These are phyloP conservation scores for Colletotrichum graminicola DNA, from an alignment of 2,329 filamentous ascomycete species.

Conservation along the genomic window DNA sequence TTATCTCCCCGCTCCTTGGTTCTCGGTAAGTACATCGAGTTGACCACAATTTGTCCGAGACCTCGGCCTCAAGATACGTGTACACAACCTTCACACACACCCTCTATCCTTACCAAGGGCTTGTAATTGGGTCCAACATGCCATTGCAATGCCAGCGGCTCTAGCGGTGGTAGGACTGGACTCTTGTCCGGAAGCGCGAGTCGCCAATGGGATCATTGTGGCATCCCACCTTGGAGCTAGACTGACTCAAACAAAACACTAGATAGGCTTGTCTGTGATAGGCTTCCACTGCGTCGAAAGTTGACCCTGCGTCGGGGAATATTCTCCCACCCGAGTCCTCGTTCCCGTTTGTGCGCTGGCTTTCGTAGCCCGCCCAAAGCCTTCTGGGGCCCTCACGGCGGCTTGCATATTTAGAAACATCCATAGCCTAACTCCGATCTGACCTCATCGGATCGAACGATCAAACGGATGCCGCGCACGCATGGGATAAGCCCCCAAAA, in stretches of 20 bases:
- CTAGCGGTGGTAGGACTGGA: not conserved
- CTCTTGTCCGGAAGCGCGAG: not conserved
- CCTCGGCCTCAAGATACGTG: conserved; percentile 12
- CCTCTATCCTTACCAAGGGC: not conserved
- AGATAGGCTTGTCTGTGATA: not conserved
- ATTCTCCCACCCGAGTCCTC: not conserved
- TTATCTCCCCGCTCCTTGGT: not conserved
- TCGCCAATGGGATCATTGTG: conserved; percentile 3
- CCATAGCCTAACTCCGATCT: not conserved
- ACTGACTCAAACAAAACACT: not conserved
- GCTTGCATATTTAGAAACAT: conserved; percentile 23
- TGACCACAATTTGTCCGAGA: conserved; percentile 2
- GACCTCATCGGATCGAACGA: conserved; percentile 7
- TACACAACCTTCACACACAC: conserved; percentile 21
- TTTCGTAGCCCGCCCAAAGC: not conserved
- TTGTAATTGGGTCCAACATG: not conserved
- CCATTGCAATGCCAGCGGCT: not conserved
- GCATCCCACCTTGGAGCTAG: not conserved
- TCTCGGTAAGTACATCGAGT: conserved; percentile 23
- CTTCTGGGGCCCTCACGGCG: not conserved
- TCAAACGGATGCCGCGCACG: conserved; percentile 4
- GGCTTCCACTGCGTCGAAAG: not conserved
- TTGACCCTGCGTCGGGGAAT: conserved; percentile 31
- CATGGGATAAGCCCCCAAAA: conserved; percentile 34
- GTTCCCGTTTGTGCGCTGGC: not conserved